Evolutionary conservation across 2,329 filamentous ascomycete species (phyloP), one percentile per base, ranked within the genome.

Genomic region (Ophiobolus disseminans): DNA sequence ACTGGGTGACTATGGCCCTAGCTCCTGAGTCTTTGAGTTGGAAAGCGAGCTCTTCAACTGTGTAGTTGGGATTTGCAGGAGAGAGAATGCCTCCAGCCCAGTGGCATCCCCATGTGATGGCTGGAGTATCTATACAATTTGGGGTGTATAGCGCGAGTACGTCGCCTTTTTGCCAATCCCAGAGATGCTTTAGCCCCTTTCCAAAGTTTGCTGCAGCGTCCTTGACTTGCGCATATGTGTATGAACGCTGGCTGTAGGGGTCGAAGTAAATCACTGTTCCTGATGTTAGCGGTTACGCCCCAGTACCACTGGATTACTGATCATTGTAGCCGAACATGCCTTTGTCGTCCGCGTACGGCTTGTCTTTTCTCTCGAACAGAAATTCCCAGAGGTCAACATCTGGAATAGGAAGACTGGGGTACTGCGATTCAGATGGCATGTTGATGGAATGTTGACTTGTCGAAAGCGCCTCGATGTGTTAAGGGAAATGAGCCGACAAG

Each of bases 1-100:
- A 70, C 64, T 96, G 90, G 0, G 92, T 96, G 20, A 88, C 82
- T 6, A 97, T 72, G 0, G 82, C 89, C 65, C 86, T 89, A 23
- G 90, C 89, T 1, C 84, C 82, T 0, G 87, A 87, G 72, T 95
- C 89, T 62, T 85, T 85, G 52, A 97, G 81, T 75, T 97, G 92
- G 65, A 89, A 91, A 4, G 88, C 86, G 25, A 97, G 81, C 74
- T 97, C 93, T 8, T 90, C 85, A 10, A 83, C 83, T 0, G 89
- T 96, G 74, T 96, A 96, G 3, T 86, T 85, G 16, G 92, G 91
- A 67, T 97, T 97, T 2, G 90, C 91, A 0, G 92, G 91, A n/a
- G 87, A 91, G 9, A 90, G 76, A 41, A 90, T 78, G 22, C 89
- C 91, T 36, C 91, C 92, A 0, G 90, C 88, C 89, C 90, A 97